Conservation (phyloP, 1,139 yeast genomes). For the Suhomyces wounanorum region DNA sequence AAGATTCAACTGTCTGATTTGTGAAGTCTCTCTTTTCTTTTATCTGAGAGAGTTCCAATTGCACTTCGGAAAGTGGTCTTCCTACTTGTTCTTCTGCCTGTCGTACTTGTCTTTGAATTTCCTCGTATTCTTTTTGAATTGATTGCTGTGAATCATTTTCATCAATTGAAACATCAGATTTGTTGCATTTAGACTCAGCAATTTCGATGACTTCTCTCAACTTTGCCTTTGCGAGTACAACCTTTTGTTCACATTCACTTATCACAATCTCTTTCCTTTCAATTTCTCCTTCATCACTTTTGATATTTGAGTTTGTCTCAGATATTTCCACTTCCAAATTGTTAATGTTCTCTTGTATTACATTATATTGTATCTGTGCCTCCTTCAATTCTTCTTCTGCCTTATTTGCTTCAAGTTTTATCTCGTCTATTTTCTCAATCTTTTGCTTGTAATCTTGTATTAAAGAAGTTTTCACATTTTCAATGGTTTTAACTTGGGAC, state of each 20-base stretch:
- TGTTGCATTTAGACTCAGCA: conserved; percentile 36
- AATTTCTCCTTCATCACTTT: conserved; percentile 17
- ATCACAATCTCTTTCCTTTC: conserved; percentile 16
- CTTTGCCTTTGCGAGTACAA: conserved; percentile 21
- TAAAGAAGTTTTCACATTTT: conserved; percentile 32
- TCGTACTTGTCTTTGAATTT: conserved; percentile 34
- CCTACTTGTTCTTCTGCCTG: conserved; percentile 42
- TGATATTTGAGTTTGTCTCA: conserved; percentile 13
- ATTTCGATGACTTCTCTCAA: conserved; percentile 23
- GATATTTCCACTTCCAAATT: conserved; percentile 19
- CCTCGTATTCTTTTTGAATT: conserved; percentile 37
- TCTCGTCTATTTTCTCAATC: conserved; percentile 10
- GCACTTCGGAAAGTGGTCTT: conserved; percentile 40
- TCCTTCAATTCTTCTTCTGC: conserved; percentile 12
- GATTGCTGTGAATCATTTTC: conserved; percentile 39
- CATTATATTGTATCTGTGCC: conserved; percentile 7
- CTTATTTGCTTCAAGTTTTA: conserved; percentile 14
- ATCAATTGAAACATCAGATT: conserved; percentile 31
- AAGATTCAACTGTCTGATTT: conserved; percentile 25
- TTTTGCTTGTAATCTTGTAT: conserved; percentile 28
- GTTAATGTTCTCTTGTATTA: conserved; percentile 9
- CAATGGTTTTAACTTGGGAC: conserved; percentile 28
- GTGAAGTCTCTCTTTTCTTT: conserved; percentile 33
- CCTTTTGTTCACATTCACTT: conserved; percentile 16
- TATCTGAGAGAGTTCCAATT: conserved; percentile 29